Percentiles rank a stretch among this genome's conserved stretches.
Conservation (phyloP, 768 basidiomycete genomes). For the Pisolithus microcarpus region DNA sequence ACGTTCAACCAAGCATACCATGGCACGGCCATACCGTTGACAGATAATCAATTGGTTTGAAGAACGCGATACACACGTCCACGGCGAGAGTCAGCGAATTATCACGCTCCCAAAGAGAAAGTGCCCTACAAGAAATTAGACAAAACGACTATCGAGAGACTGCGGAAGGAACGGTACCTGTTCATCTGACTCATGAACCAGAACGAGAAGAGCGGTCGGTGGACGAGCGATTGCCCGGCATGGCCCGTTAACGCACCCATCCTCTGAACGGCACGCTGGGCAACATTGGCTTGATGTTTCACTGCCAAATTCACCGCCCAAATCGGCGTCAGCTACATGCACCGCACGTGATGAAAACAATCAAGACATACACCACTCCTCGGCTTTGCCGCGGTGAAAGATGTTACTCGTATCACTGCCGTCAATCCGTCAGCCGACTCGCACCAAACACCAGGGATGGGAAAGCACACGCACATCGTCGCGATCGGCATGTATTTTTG, state of each 20-base stretch:
- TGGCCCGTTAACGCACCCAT: slow-evolving; percentile 54
- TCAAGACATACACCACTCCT: slow-evolving; percentile 56
- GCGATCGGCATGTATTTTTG: slow-evolving; percentile 55
- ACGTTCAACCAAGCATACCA: slow-evolving; percentile 30
- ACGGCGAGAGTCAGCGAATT: slow-evolving; percentile 50
- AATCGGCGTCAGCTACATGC: slow-evolving; percentile 1
- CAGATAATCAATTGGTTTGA: slow-evolving; percentile 56
- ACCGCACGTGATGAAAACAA: slow-evolving; percentile 3
- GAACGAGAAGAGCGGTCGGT: slow-evolving; percentile 61
- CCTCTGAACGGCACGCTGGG: slow-evolving; percentile 52
- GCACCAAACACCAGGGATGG: not conserved
- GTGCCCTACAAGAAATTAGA: slow-evolving; percentile 31
- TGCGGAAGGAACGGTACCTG: slow-evolving; percentile 32
- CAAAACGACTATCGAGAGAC: not conserved
- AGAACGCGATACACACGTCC: slow-evolving; percentile 53
- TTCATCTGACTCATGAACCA: slow-evolving; percentile 72
- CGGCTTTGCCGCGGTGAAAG: slow-evolving; percentile 50
- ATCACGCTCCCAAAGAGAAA: slow-evolving; percentile 58
- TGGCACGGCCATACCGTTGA: slow-evolving; percentile 58
- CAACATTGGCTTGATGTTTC: slow-evolving; percentile 51
- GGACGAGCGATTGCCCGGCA: slow-evolving; percentile 38
- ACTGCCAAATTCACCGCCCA: slow-evolving; percentile 32
- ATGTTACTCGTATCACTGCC: slow-evolving; percentile 37
- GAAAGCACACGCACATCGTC: slow-evolving; percentile 37
- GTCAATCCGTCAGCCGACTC: not conserved